Evolutionary conservation across 225 moss, liverwort and hornwort genomes (phyloP), one percentile per base, ranked within the genome.

Genomic region (Pleurozium schreberi): DNA sequence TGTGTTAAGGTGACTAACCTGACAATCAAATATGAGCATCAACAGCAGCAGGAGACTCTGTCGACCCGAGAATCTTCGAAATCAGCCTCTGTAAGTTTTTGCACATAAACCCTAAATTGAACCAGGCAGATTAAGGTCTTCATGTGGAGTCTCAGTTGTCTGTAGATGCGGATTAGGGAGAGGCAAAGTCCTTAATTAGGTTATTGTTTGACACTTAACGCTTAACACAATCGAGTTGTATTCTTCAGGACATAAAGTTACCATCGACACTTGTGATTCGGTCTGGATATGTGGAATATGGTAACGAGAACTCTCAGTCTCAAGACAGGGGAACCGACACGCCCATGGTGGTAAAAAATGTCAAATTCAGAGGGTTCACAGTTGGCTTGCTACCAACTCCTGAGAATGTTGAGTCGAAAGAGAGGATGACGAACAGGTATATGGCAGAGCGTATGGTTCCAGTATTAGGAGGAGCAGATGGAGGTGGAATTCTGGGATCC

Each of bases 1-100:
- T 95, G 94, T 86, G 95, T 99, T 6, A 96, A 95, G 90, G 95
- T 99, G 73, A 94, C 95, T 31, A 95, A 96, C 87, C 67, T 97
- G 93, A 90, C 95, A 75, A 91, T 96, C 53, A 94, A 95, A 69
- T 95, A 94, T 50, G 95, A 97, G 85, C 91, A 94, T 65, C 93
- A 93, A 78, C 89, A 66, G 49, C 91, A 83, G 82, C 91, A 87
- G 88, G 91, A 88, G 81, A 84, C 38, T 80, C 79, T 80, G 59
- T 57, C 75, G 80, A 25, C 53, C 58, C 88, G 63, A 76, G 87
- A 89, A 63, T 75, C 90, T 84, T 77, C 67, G 34, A 89, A 86
- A 83, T 49, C 66, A 83, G 36, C 69, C 59, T 85, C 81, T 63
- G 93, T 93, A 81, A 91, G 93, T 90, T 85, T 52, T 68, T 59